Conservation (phyloP, 1,284 basidiomycete species). For the Chalciporus piperatoides region DNA sequence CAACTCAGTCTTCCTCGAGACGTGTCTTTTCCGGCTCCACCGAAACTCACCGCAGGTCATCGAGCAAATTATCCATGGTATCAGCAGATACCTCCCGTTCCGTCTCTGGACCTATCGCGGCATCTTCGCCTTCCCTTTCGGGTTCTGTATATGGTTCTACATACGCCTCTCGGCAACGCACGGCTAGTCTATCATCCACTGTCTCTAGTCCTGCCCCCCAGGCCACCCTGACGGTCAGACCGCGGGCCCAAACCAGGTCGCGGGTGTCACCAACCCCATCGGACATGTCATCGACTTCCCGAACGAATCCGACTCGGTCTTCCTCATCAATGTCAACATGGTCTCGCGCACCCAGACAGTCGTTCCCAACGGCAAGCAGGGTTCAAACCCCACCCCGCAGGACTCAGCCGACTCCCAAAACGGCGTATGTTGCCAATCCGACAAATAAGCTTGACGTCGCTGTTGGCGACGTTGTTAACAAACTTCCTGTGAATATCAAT, state of each 20-base stretch:
- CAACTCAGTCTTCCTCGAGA: constrained; percentile 41
- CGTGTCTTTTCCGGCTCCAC: constrained; percentile 49
- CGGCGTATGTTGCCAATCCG: constrained; percentile 79
- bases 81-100: constrained; percentile 31
- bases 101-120: constrained; percentile 34
- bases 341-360: constrained; percentile 63
- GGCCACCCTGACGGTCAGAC: constrained; percentile 36
- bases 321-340: constrained; percentile 54
- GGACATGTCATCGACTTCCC: constrained; percentile 44
- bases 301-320: constrained; percentile 40
- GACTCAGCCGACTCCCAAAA: constrained; percentile 40
- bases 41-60: constrained; percentile 36
- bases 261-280: constrained; percentile 58
- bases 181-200: constrained; percentile 54
- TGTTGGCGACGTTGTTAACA: constrained; percentile 87
- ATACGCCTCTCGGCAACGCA: constrained; percentile 77
- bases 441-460: constrained; percentile 90
- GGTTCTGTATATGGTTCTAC: constrained; percentile 57
- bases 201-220: constrained; percentile 36
- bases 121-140: constrained; percentile 29
- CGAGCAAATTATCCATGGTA: constrained; percentile 29
- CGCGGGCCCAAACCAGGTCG: constrained; percentile 43
- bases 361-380: constrained; percentile 44
- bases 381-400: constrained; percentile 45
- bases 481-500: constrained; percentile 80